These are phyloP conservation scores for Toxoplasma gondii DNA, from an alignment of 169 alveolate species.

Conservation along the genomic window DNA sequence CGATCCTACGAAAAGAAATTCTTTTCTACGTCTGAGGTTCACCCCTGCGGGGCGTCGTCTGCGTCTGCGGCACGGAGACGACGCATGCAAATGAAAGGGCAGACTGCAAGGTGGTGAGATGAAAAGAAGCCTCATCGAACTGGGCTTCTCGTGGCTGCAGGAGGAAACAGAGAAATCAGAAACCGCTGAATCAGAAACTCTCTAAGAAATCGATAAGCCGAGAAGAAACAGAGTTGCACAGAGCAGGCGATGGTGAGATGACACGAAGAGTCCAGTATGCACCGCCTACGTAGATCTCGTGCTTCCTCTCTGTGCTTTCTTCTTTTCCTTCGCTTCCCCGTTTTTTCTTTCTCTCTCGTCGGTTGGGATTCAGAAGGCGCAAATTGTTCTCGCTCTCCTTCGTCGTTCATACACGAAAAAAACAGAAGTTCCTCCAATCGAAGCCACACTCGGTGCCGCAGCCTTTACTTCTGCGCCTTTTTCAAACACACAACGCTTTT, in stretches of 20 bases:
- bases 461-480: no score
- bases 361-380: no score
- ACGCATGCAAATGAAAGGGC: conserved; percentile 20
- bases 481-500: no score
- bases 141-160: conserved; percentile 6
- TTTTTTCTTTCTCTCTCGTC: background rate
- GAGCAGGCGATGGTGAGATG: no score
- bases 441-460: no score
- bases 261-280: no score
- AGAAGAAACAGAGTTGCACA: background rate
- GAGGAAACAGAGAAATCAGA: background rate
- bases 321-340: background rate
- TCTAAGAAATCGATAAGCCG: background rate
- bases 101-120: conserved; percentile 11
- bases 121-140: background rate
- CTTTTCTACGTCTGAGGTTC: no score
- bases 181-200: background rate
- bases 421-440: no score
- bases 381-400: background rate
- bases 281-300: no score
- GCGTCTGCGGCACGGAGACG: background rate
- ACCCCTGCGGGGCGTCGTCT: background rate
- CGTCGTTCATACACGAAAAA: background rate
- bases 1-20: no score
- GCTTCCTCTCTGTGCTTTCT: background rate